Evolutionary conservation across 495 filamentous ascomycete genomes (phyloP).

Genomic region (Tuber brumale): DNA sequence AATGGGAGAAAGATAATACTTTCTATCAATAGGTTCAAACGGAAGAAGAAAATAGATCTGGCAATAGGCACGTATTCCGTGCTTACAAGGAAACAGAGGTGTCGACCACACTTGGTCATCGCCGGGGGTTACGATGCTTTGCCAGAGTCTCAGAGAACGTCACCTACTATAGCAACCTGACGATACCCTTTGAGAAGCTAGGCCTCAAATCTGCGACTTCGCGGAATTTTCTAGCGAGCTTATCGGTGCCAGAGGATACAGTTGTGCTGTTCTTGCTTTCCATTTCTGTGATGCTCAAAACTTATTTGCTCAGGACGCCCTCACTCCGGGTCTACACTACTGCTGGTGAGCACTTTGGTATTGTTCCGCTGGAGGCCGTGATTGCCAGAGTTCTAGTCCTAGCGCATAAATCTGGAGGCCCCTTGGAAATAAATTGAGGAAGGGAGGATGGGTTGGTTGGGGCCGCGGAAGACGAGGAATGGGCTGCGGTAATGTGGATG

Average conservation of each 20-base stretch:
- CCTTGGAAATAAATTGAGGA: slow-evolving; percentile 83
- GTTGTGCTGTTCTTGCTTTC: slow-evolving; percentile 82
- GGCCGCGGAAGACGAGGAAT: slow-evolving; percentile 59
- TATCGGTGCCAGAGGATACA: slow-evolving; percentile 63
- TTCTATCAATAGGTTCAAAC: slow-evolving; percentile 94
- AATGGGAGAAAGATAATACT: slow-evolving; percentile 62
- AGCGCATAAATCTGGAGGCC: slow-evolving; percentile 82
- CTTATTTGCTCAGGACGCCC: slow-evolving; percentile 64
- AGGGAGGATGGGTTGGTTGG: slow-evolving; percentile 80
- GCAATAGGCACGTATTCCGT: slow-evolving; percentile 77
- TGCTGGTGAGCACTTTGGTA: slow-evolving; percentile 88
- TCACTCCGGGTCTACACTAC: slow-evolving; percentile 86
- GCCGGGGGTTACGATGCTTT: slow-evolving; percentile 81
- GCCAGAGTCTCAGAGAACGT: slow-evolving; percentile 74
- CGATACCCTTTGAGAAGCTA: slow-evolving; percentile 56
- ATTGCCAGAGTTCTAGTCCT: slow-evolving; percentile 76
- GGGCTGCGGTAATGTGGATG: slow-evolving; percentile 70
- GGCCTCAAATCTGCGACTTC: slow-evolving; percentile 63
- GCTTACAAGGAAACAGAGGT: slow-evolving; percentile 52
- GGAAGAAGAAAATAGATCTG: slow-evolving; percentile 85
- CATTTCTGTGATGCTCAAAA: slow-evolving; percentile 71
- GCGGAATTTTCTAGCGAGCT: slow-evolving; percentile 65
- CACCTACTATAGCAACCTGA: slow-evolving; percentile 67
- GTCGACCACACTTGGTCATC: slow-evolving; percentile 61
- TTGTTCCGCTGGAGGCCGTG: slow-evolving; percentile 96